Evolutionary conservation across 768 basidiomycete species (phyloP).

Genomic region (button mushroom (Agaricus bisporus)): DNA sequence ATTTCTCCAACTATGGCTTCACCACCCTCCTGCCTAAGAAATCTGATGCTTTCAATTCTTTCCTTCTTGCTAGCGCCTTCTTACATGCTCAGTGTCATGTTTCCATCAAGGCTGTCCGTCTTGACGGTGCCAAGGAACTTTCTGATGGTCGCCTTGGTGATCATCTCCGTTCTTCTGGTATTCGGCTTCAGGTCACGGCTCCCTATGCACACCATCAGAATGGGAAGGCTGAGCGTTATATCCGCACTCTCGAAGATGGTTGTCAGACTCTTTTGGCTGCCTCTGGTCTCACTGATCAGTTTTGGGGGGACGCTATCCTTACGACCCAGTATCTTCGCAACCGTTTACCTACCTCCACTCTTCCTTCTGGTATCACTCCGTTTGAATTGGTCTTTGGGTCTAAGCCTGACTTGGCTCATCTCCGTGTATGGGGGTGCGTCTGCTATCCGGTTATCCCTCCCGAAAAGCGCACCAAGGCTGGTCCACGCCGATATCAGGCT

Average conservation of each 20-base stretch:
- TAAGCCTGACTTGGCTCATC: slow-evolving; percentile 22
- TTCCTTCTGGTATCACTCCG: slow-evolving; percentile 16
- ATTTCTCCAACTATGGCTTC: slow-evolving; percentile 14
- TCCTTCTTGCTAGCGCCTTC: not conserved
- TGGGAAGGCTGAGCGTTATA: slow-evolving; percentile 22
- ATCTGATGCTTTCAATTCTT: slow-evolving; percentile 4
- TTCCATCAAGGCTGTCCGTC: not conserved
- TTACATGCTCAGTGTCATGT: not conserved
- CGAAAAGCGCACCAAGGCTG: slow-evolving; percentile 16
- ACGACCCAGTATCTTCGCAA: slow-evolving; percentile 18
- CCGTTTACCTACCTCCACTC: slow-evolving; percentile 17
- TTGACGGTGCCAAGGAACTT: not conserved
- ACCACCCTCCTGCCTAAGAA: slow-evolving; percentile 3
- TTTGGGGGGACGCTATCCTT: slow-evolving; percentile 19
- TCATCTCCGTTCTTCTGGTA: slow-evolving; percentile 14
- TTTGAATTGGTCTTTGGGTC: slow-evolving; percentile 13
- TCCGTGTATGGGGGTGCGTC: slow-evolving; percentile 24
- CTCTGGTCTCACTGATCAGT: slow-evolving; percentile 15
- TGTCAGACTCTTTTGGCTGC: slow-evolving; percentile 19
- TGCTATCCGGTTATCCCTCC: slow-evolving; percentile 18
- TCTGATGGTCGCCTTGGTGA: not conserved
- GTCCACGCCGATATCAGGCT: slow-evolving; percentile 12
- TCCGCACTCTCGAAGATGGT: slow-evolving; percentile 20
- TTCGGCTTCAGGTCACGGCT: slow-evolving; percentile 16
- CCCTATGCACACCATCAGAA: slow-evolving; percentile 28